A percentile compares a stretch with the other conserved stretches of the same genome.
Evolutionary conservation across 148 eudicot species (phyloP).

Genomic region (Amaranthus cruentus): DNA sequence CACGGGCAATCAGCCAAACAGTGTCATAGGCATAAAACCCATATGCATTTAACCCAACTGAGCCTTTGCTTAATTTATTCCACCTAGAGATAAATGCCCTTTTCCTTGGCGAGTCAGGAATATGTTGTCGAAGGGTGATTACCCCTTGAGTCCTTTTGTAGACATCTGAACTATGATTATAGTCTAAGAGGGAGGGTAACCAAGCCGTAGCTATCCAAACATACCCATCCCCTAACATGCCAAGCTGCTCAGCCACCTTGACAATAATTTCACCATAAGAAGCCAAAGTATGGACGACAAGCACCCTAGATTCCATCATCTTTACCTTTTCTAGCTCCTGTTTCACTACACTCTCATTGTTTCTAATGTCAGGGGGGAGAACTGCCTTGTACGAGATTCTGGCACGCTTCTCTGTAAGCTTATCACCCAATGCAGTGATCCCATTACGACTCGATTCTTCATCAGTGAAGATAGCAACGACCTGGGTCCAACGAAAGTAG

Average conservation of each 20-base stretch:
- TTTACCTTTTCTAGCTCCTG: constrained; percentile 40
- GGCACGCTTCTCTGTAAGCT: constrained; percentile 42
- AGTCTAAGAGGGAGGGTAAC: constrained; percentile 59
- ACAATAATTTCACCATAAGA: constrained; percentile 44
- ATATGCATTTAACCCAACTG: constrained; percentile 42
- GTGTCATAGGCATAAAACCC: constrained; percentile 71
- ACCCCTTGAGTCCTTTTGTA: constrained; percentile 38
- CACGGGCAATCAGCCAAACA: constrained; percentile 55
- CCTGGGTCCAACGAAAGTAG: constrained; percentile 53
- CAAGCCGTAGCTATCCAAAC: constrained; percentile 83
- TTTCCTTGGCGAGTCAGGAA: constrained; percentile 45
- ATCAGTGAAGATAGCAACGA: constrained; percentile 50
- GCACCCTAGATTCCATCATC: constrained; percentile 50
- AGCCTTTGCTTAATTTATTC: constrained; percentile 34
- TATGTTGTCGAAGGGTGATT: constrained; percentile 55
- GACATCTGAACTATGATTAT: constrained; percentile 16
- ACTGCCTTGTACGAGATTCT: constrained; percentile 50
- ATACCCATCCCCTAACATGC: constrained; percentile 62
- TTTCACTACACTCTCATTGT: constrained; percentile 15
- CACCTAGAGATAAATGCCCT: constrained; percentile 35
- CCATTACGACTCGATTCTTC: constrained; percentile 64
- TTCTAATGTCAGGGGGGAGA: constrained; percentile 31
- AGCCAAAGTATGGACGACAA: constrained; percentile 41
- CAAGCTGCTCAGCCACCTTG: constrained; percentile 52
- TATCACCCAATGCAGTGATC: constrained; percentile 40